Base-by-base conservation (phyloP, 2,329 filamentous ascomycete genomes). In the Epichloe glyceriae region DNA sequence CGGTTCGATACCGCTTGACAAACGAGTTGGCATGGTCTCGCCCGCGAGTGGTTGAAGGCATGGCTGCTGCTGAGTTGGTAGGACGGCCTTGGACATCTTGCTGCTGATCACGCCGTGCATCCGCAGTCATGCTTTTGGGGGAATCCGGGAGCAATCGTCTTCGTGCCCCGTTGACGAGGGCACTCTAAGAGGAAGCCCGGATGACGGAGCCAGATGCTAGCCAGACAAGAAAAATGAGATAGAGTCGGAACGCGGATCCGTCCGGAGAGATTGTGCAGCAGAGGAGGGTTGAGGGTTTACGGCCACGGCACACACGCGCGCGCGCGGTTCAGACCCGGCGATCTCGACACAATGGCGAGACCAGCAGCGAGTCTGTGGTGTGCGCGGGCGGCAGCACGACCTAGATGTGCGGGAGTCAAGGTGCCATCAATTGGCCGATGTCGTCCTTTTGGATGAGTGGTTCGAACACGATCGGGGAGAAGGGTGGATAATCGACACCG, bases 1-100 rank as follows among this genome's bases (percentile, higher is more conserved):
- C 85, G 46, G 85, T 90, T 57, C 86, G 79, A 67, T 93, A 91
- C 58, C 76, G 78, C 70, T 88, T 89, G 61, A 85, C 73, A 72
- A 83, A 61, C 26, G 59, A 59, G 52, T 64, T 57, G 54, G 84
- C 59, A 49, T 55, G 56, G 38, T 58, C 53, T 55, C 54, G 54
- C 57, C 53, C 53, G 50, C 54, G 51, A 40, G 54, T 55, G 50
- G 56, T 55, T 43, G 55, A 52, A 60, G 59, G 56, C 62, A 63
- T 64, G 60, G 57, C 60, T 55, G 56, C 60, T 55, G 56, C 56
- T 57, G 61, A 55, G 52, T 54, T 50, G 56, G 58, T 44, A 49
- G 52, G 61, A 62, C 59, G 63, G 54, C 58, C 61, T 61, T 60
- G 60, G 55, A 67, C 66, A 69, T 69, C 58, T 67, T 69, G 66